These are phyloP conservation scores for Sphaerulina vaccinii DNA, from an alignment of 2,329 filamentous ascomycete species.

Conservation along the genomic window DNA sequence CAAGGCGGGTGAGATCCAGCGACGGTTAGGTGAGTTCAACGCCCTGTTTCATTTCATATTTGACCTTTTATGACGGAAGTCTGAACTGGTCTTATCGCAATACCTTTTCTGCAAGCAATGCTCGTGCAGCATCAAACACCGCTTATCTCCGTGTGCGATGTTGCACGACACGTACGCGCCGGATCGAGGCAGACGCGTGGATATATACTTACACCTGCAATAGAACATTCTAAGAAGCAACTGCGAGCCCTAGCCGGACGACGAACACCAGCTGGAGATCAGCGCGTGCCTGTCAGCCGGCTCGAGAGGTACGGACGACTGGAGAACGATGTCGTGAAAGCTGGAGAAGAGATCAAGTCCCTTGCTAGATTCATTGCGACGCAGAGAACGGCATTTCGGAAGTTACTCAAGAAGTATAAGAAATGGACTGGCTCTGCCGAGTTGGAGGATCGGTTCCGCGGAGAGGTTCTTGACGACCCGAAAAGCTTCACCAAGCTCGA, in stretches of 20 bases:
- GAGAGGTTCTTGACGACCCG: constrained; percentile 62
- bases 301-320: constrained; percentile 52
- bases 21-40: constrained; percentile 60
- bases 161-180: not conserved
- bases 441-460: constrained; percentile 64
- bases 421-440: constrained; percentile 78
- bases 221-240: constrained; percentile 33
- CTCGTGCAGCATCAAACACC: constrained; percentile 10
- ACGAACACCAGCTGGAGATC: constrained; percentile 23
- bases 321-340: constrained; percentile 54
- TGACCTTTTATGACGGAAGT: constrained; percentile 1
- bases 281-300: constrained; percentile 44
- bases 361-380: constrained; percentile 71
- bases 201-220: constrained; percentile 9
- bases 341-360: constrained; percentile 68
- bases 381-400: constrained; percentile 74
- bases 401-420: constrained; percentile 83
- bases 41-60: constrained; percentile 4
- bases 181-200: too few species aligned
- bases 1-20: constrained; percentile 74
- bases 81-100: constrained; percentile 4
- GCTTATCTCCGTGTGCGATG: constrained; percentile 4
- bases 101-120: not conserved
- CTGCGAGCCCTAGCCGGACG: constrained; percentile 30
- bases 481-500: constrained; percentile 72